Base-by-base conservation (phyloP, 805 yeast genomes). In the Metschnikowia cubensis region DNA sequence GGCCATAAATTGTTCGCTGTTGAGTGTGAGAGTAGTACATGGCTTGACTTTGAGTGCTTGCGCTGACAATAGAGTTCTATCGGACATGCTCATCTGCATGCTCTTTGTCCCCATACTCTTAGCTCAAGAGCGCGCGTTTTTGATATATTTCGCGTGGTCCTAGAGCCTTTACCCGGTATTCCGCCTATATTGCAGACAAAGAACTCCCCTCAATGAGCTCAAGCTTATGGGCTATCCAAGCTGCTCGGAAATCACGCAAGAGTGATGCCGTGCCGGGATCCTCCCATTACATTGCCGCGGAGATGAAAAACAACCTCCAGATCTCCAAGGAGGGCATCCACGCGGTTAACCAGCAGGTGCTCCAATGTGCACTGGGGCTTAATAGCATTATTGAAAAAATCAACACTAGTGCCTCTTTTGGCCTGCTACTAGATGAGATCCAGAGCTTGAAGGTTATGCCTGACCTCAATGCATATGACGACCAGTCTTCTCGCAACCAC, bases 271-370 rank as follows among this genome's bases (percentile, higher is more conserved):
- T 75, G 4, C 82, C 82, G 1, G 85, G 84, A 6, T 66, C 83
- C 2, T 75, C 81, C 11, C 74, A 68, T 53, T 80, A 82, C 81
- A 67, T 79, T 43, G 68, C 77, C 33, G 63, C 63, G 45, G 82
- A 79, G 56, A 49, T 57, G 38, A 42, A 33, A 5, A 22, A 43
- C 22, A 52, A 50, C 42, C 63, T 76, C 60, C 59, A 62, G 49
- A 65, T 69, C 14, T 68, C 73, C 31, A 68, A 68, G 53, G 68
- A 66, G 39, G 64, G 69, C 48, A 72, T 77, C 54, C 55, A 61
- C 10, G 60, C 65, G 20, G 68, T 55, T 25, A 44, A 42, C 29
- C 45, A 32, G 40, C 54, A 36, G 46, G 44, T 48, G 3, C 47
- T 45, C n/a, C 17, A 50, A 7, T 43, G 48, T 41, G 41, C 43